Conservation (phyloP, 768 basidiomycete species). For the Leccinum rimulosum region DNA sequence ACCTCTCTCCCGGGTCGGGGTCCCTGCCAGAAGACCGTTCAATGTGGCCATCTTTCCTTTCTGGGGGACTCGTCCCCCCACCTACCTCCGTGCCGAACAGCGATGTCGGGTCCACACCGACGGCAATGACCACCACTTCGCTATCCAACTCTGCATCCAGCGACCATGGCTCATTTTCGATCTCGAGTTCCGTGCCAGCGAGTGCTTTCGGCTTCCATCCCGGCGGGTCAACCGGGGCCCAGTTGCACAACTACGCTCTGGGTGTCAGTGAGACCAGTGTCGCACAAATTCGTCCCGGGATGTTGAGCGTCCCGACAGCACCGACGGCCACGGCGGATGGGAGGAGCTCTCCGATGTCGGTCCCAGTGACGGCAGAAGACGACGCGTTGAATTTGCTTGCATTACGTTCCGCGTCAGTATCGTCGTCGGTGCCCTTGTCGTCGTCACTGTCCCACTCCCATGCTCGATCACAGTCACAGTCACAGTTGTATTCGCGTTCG, state of each 20-base stretch:
- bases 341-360: slow-evolving; percentile 3
- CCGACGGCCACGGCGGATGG: not conserved
- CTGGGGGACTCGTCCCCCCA: slow-evolving; percentile 63
- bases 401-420: slow-evolving; percentile 22
- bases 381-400: slow-evolving; percentile 30
- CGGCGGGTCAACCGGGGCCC: slow-evolving; percentile 43
- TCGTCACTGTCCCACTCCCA: not conserved
- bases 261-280: slow-evolving; percentile 36
- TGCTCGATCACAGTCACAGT: not conserved
- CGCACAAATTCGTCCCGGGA: slow-evolving; percentile 60
- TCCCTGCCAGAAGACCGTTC: slow-evolving; percentile 93
- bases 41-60: slow-evolving; percentile 84
- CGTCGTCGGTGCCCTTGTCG: slow-evolving; percentile 4
- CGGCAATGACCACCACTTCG: not conserved
- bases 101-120: slow-evolving; percentile 17
- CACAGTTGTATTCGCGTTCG: slow-evolving; percentile 9
- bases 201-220: not conserved
- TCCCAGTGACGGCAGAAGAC: slow-evolving; percentile 16
- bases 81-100: slow-evolving; percentile 29
- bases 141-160: slow-evolving; percentile 7
- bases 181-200: slow-evolving; percentile 56
- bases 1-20: slow-evolving; percentile 64
- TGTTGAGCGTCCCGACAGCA: slow-evolving; percentile 37
- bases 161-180: slow-evolving; percentile 23
- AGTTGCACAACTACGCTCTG: slow-evolving; percentile 64